These are phyloP conservation scores for Fagopyrum tataricum DNA, from an alignment of 148 eudicot genomes.

Conservation along the genomic window DNA sequence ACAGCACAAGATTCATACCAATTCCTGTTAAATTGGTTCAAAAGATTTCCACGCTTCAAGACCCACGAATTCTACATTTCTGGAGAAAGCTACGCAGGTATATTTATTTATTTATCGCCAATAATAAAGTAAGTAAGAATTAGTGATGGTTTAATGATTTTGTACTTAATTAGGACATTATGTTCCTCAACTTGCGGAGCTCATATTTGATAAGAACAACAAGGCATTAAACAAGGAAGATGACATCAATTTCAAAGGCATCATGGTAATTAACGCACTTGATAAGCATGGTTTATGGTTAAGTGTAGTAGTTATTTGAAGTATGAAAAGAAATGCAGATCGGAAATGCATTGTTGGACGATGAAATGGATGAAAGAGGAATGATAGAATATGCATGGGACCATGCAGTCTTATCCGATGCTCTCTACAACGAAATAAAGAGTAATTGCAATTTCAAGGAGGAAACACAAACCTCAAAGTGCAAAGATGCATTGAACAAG, in stretches of 20 bases:
- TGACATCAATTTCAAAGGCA: slow-evolving; percentile 60
- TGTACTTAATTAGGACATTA: slow-evolving; percentile 61
- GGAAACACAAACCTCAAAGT: slow-evolving; percentile 16
- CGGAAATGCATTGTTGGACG: slow-evolving; percentile 74
- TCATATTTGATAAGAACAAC: slow-evolving; percentile 52
- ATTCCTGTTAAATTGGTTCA: slow-evolving; percentile 72
- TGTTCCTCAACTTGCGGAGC: slow-evolving; percentile 75
- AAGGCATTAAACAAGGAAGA: slow-evolving; percentile 38
- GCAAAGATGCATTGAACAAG: slow-evolving; percentile 32
- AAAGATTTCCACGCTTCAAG: slow-evolving; percentile 73
- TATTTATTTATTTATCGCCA: background rate
- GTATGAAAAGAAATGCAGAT: slow-evolving; percentile 32
- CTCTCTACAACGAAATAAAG: slow-evolving; percentile 38
- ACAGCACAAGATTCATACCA: slow-evolving; percentile 58
- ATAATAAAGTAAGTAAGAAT: background rate
- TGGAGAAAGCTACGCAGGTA: slow-evolving; percentile 96
- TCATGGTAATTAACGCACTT: slow-evolving; percentile 47
- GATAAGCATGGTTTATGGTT: too few relatives aligned
- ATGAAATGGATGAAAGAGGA: slow-evolving; percentile 74
- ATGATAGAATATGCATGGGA: slow-evolving; percentile 86
- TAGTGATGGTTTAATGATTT: background rate
- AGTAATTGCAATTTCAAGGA: slow-evolving; percentile 46
- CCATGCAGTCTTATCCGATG: slow-evolving; percentile 79
- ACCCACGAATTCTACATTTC: slow-evolving; percentile 74
- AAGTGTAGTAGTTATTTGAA: too few relatives aligned